Conservation (phyloP, 169 alveolate species). For the Sarcocystis neurona region DNA sequence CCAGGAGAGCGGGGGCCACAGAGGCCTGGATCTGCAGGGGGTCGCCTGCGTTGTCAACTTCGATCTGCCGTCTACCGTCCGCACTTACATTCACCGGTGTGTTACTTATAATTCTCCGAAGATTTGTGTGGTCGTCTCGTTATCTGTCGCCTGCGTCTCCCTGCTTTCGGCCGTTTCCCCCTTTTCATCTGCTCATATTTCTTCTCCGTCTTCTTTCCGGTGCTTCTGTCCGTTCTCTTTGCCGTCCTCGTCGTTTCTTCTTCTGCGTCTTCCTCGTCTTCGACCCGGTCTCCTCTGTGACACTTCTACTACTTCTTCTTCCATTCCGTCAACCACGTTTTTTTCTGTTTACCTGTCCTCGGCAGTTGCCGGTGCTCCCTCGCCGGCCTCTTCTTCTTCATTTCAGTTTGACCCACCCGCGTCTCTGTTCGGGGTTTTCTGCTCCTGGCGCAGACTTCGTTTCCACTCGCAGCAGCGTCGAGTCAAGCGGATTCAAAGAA, state of each 20-base stretch:
- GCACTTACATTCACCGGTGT: constrained; percentile 88
- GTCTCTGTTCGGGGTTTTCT: no score
- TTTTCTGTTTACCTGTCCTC: background rate
- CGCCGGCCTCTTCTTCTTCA: background rate
- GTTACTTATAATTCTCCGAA: no score
- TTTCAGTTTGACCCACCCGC: background rate
- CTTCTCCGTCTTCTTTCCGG: background rate
- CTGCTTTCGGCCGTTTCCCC: background rate
- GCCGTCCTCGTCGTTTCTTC: background rate
- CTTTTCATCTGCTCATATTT: background rate
- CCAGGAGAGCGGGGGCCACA: constrained; percentile 55
- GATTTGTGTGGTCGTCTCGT: no score
- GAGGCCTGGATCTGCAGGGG: constrained; percentile 87
- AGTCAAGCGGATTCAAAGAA: no score
- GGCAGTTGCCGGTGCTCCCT: background rate
- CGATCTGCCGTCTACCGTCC: constrained; percentile 82
- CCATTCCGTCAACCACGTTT: background rate
- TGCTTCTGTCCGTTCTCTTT: background rate
- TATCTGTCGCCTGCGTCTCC: background rate
- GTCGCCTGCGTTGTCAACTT: constrained; percentile 86
- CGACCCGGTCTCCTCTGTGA: background rate
- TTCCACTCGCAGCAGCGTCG: no score
- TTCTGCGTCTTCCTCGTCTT: background rate
- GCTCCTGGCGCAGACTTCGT: no score
- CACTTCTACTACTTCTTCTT: background rate